Evolutionary conservation across 2,329 filamentous ascomycete species (phyloP).

Genomic region (Leptographium flavum): DNA sequence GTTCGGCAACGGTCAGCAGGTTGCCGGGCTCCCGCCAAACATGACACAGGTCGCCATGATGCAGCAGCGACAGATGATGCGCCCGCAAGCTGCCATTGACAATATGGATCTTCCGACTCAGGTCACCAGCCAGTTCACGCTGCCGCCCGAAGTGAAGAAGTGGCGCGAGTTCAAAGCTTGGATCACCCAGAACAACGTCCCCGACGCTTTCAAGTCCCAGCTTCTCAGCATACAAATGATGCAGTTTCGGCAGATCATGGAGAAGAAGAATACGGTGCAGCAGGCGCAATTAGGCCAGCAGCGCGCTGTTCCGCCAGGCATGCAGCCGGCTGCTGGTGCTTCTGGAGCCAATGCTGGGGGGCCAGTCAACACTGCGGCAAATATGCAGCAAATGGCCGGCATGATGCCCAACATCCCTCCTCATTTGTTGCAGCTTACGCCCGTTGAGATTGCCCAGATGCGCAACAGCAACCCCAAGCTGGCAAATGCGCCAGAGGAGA

Average conservation of each 20-base stretch:
- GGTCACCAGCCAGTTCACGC: conserved; percentile 17
- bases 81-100: conserved; percentile 28
- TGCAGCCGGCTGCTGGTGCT: conserved; percentile 1
- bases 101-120: conserved; percentile 29
- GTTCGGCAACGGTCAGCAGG: conserved; percentile 7
- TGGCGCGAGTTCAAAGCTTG: conserved; percentile 33
- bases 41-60: conserved; percentile 8
- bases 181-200: conserved; percentile 23
- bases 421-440: conserved; percentile 6
- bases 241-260: conserved; percentile 21
- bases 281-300: conserved; percentile 6
- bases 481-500: conserved; percentile 7
- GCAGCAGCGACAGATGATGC: conserved; percentile 13
- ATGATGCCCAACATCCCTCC: conserved; percentile 7
- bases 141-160: conserved; percentile 31
- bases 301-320: conserved; percentile 5
- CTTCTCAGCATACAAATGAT: conserved; percentile 22
- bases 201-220: conserved; percentile 18
- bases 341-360: background rate
- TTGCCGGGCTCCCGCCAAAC: conserved; percentile 2
- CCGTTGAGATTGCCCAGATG: conserved; percentile 7
- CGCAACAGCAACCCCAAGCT: conserved; percentile 8
- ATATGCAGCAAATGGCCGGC: conserved; percentile 3
- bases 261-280: conserved; percentile 7
- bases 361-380: background rate